A percentile compares a stretch with the other conserved stretches of the same genome.
These are phyloP conservation scores for Pythium angustatum DNA, from an alignment of 352 stramenopile species.

Conservation along the genomic window DNA sequence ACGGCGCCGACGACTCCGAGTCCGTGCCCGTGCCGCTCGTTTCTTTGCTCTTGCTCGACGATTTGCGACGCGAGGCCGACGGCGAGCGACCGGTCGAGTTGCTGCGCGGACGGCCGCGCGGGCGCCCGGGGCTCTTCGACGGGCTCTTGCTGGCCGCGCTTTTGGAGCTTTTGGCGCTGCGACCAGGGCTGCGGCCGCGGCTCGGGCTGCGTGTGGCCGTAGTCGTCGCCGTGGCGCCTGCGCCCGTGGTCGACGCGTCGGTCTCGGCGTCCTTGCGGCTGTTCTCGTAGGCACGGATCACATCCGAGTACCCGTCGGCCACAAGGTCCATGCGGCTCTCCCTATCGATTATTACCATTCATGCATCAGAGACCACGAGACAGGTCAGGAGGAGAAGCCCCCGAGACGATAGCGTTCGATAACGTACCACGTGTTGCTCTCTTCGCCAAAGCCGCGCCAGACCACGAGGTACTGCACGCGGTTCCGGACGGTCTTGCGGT, in stretches of 20 bases:
- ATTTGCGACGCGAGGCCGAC: constrained; percentile 29
- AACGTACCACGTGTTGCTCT: constrained; percentile 80
- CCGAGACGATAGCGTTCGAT: background rate
- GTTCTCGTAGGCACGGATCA: constrained; percentile 76
- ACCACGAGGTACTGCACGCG: constrained; percentile 85
- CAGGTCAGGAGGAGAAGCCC: too few relatives aligned
- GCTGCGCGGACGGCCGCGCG: constrained; percentile 62
- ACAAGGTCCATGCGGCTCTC: constrained; percentile 83
- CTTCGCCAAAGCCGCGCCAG: constrained; percentile 75
- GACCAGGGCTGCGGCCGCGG: constrained; percentile 39
- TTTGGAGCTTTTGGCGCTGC: constrained; percentile 29
- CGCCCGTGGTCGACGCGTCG: constrained; percentile 15
- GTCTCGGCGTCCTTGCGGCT: constrained; percentile 58
- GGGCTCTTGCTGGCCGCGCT: constrained; percentile 24
- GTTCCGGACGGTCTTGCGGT: constrained; percentile 76
- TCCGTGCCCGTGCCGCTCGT: constrained; percentile 13
- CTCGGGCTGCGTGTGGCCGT: constrained; percentile 49
- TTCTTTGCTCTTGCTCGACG: constrained; percentile 28
- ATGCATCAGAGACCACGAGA: too few relatives aligned
- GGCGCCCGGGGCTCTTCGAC: constrained; percentile 32
- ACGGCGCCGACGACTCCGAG: constrained; percentile 28
- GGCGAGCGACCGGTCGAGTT: constrained; percentile 53
- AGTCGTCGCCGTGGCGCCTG: constrained; percentile 28
- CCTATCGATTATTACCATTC: constrained; percentile 32
- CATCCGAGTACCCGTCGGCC: constrained; percentile 66